Evolutionary conservation across 1,284 basidiomycete species (phyloP), one percentile per base, ranked within the genome.

Genomic region (Porodaedalea pini): DNA sequence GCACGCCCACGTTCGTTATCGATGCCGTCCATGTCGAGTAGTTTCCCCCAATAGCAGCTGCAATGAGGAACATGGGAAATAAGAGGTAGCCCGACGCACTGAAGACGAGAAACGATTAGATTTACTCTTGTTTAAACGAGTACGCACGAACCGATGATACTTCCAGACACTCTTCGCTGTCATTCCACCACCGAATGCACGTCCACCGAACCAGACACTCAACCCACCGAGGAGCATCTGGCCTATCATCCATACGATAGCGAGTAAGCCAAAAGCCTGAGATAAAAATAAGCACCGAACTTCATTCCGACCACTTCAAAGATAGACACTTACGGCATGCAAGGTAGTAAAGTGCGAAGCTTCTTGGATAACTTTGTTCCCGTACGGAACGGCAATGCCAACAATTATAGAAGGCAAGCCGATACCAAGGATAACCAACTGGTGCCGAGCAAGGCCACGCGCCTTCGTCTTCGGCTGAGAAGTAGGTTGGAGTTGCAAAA

Each of bases 281-380:
- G 19, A n/a, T 27, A 43, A 50, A 32, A 4, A 29, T 39, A 23
- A 31, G 27, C 15, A 34, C 19, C 2, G 31, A 48, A 32, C n/a
- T 29, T 13, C 41, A 41, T 19, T 25, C 27, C 23, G 23, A 41
- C 19, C n/a, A 39, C 1, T 13, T 25, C 21, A 53, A 23, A n/a
- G n/a, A n/a, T n/a, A n/a, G n/a, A 27, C 11, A 57, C 61, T 56
- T 41, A 64, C 63, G 25, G 61, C 63, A 55, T 66, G 65, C 62
- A 56, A 62, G 23, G 61, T 62, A 4, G 58, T 56, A 41, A 66
- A 64, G 51, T 66, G 65, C 10, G 36, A 8, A 34, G 45, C 44
- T 32, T 63, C 63, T 34, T 63, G 61, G 5, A 50, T 45, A 13
- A 51, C 52, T 45, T 66, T 66, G 47, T 66, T 58, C 23, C 31